phyloP scores from a whole-genome alignment of 495 filamentous ascomycete species.

The Hypoxylon fuscum region DNA sequence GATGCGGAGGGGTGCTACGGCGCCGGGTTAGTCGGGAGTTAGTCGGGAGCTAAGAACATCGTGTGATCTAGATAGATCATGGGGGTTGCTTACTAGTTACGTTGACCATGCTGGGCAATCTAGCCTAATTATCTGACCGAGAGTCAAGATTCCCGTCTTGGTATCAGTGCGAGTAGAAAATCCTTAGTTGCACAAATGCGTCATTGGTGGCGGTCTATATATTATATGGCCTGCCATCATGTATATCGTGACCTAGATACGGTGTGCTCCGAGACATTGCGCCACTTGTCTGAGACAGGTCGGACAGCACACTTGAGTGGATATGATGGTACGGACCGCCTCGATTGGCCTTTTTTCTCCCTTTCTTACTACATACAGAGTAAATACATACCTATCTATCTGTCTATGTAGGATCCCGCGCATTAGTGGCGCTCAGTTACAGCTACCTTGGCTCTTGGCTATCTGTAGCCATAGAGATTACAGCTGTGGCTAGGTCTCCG shows the following conservation, averaged over 20 bases:
- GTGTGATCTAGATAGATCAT: background rate
- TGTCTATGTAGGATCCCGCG: too few relatives aligned
- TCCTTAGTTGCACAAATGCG: background rate
- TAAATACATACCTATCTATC: too few relatives aligned
- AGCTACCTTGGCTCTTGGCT: too few relatives aligned
- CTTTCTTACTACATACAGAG: too few relatives aligned
- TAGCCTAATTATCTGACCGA: too few relatives aligned
- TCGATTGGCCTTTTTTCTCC: too few relatives aligned
- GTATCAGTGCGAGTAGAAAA: background rate
- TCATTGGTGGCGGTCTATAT: background rate
- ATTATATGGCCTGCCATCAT: background rate
- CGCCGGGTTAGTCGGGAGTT: background rate
- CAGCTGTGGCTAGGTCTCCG: too few relatives aligned
- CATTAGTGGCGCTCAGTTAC: too few relatives aligned
- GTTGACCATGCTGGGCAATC: slow-evolving; percentile 28
- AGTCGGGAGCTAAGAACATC: background rate
- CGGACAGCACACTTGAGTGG: slow-evolving; percentile 13
- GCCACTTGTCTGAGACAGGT: background rate
- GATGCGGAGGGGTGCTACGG: slow-evolving; percentile 37
- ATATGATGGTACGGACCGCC: too few relatives aligned
- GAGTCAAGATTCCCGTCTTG: background rate
- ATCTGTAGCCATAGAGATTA: too few relatives aligned
- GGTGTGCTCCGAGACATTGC: background rate
- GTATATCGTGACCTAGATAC: background rate
- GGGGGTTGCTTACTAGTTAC: slow-evolving; percentile 20